Percentiles rank a stretch among this genome's conserved stretches.
These are phyloP conservation scores for Aspergillus sergii DNA, from an alignment of 2,329 filamentous ascomycete genomes.

Conservation along the genomic window DNA sequence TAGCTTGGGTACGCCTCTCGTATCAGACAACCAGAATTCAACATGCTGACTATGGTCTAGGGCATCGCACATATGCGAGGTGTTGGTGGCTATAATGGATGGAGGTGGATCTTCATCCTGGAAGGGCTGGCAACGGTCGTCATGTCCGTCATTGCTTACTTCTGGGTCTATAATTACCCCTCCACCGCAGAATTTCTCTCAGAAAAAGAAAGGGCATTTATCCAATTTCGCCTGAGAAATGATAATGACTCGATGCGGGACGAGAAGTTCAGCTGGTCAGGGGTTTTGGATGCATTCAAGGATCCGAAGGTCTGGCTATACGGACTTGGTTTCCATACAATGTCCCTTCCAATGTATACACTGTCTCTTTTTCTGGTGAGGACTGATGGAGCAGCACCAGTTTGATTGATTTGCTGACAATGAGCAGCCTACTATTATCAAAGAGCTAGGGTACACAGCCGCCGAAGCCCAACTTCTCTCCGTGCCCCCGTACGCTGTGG, in stretches of 20 bases:
- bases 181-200: slow-evolving; percentile 45
- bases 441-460: slow-evolving; percentile 44
- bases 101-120: slow-evolving; percentile 69
- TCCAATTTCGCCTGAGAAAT: slow-evolving; percentile 64
- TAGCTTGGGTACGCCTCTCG: slow-evolving; percentile 49
- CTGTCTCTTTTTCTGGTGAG: slow-evolving; percentile 40
- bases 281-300: slow-evolving; percentile 64
- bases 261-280: slow-evolving; percentile 69
- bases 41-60: slow-evolving; percentile 25
- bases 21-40: not conserved
- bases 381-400: not conserved
- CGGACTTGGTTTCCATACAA: slow-evolving; percentile 70
- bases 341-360: slow-evolving; percentile 61
- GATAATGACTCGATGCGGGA: slow-evolving; percentile 71
- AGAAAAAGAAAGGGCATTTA: slow-evolving; percentile 57
- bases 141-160: slow-evolving; percentile 38
- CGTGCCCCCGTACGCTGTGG: slow-evolving; percentile 66
- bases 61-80: slow-evolving; percentile 53
- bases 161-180: slow-evolving; percentile 48
- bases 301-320: slow-evolving; percentile 76
- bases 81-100: slow-evolving; percentile 53
- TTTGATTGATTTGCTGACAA: not conserved
- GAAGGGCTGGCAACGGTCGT: slow-evolving; percentile 72
- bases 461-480: slow-evolving; percentile 57
- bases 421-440: slow-evolving; percentile 46